A percentile compares a stretch with the other conserved stretches of the same genome.
phyloP scores from a whole-genome alignment of 2,329 filamentous ascomycete genomes.

The Sphaerulina musiva region DNA sequence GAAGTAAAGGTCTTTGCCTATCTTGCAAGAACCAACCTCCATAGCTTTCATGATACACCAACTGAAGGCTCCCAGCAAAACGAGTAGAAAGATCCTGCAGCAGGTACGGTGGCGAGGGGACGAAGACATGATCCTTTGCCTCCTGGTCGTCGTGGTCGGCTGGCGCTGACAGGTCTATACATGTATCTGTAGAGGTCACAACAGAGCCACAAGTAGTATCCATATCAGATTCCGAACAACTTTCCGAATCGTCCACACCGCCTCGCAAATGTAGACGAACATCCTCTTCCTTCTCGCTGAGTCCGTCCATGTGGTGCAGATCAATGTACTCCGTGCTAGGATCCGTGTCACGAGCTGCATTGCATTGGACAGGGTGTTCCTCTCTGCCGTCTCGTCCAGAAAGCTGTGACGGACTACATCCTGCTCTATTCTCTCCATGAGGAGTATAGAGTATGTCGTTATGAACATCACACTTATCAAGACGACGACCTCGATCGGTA shows the following conservation, averaged over 20 bases:
- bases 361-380: no score
- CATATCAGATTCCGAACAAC: no score
- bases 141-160: neutral
- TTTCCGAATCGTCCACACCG: no score
- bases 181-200: neutral
- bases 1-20: neutral
- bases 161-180: neutral
- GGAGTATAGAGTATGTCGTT: neutral
- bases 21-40: neutral
- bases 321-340: no score
- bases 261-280: no score
- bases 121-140: neutral
- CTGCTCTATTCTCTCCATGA: no score
- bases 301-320: no score
- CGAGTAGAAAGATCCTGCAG: neutral
- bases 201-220: no score
- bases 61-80: neutral
- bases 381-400: no score
- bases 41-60: neutral
- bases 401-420: no score
- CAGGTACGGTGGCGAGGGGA: neutral
- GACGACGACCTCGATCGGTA: neutral
- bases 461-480: neutral
- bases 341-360: no score
- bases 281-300: no score